Conservation (phyloP, 2,329 filamentous ascomycete genomes). For the Ceratocystis papillata region DNA sequence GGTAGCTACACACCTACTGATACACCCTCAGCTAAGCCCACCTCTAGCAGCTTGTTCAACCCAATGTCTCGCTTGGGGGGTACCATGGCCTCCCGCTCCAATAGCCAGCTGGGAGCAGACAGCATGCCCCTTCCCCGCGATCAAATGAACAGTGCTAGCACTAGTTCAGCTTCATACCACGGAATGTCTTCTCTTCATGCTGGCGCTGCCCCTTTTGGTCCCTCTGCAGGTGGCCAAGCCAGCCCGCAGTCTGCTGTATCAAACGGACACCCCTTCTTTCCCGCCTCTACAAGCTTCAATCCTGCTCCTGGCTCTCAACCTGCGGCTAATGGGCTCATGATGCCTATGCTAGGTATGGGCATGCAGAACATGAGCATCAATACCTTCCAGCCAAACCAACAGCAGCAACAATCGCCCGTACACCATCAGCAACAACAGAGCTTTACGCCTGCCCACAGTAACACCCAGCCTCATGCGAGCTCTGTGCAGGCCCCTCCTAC, state of each 20-base stretch:
- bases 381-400: conserved; percentile 31
- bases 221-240: conserved; percentile 34
- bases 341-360: conserved; percentile 54
- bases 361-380: conserved; percentile 43
- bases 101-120: conserved; percentile 18
- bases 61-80: conserved; percentile 20
- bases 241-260: conserved; percentile 24
- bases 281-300: conserved; percentile 28
- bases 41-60: conserved; percentile 18
- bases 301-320: conserved; percentile 27
- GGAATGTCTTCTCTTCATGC: conserved; percentile 49
- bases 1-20: conserved; percentile 18
- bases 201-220: conserved; percentile 68
- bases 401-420: conserved; percentile 22
- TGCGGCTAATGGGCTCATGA: conserved; percentile 26
- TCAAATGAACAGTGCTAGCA: background rate
- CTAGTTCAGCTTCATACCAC: conserved; percentile 30
- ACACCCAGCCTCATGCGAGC: conserved; percentile 3
- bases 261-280: conserved; percentile 31
- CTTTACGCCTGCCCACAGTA: conserved; percentile 7
- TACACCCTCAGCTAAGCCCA: background rate
- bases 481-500: conserved; percentile 8
- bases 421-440: conserved; percentile 25
- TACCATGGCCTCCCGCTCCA: conserved; percentile 18
- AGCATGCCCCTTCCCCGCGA: conserved; percentile 17